A percentile compares a stretch with the other conserved stretches of the same genome.
Evolutionary conservation across 257 asterid species (phyloP).

Genomic region (Penstemon eatonii): DNA sequence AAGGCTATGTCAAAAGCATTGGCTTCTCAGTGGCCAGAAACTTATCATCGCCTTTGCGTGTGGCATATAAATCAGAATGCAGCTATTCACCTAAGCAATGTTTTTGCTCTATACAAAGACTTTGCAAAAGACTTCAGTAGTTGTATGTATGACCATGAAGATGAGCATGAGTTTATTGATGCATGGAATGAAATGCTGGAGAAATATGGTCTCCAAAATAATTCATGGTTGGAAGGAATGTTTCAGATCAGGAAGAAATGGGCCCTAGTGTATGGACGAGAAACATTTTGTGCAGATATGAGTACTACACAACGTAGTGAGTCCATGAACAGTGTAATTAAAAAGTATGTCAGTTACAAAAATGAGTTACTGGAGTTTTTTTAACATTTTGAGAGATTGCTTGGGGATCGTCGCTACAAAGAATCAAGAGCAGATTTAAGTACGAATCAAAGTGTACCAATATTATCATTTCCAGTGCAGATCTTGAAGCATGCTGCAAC

Average conservation of each 20-base stretch:
- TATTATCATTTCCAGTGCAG: neutral
- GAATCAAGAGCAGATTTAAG: neutral
- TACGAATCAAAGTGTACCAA: neutral
- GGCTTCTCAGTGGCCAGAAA: neutral
- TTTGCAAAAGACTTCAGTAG: conserved; percentile 7
- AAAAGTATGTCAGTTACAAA: no score
- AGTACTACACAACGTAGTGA: neutral
- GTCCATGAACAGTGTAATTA: neutral
- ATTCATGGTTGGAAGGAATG: neutral
- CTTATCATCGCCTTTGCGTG: neutral
- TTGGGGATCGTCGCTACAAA: neutral
- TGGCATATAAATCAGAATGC: neutral
- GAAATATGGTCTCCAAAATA: neutral
- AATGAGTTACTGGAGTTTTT: no score
- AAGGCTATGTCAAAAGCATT: conserved; percentile 5
- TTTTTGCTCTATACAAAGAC: neutral
- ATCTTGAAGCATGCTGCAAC: neutral
- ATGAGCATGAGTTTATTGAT: neutral
- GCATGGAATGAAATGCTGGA: neutral
- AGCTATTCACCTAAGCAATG: neutral
- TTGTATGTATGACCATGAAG: conserved; percentile 4
- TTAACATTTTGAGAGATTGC: no score
- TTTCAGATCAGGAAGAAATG: neutral
- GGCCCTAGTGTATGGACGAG: no score
- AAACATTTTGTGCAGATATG: neutral